phyloP scores from a whole-genome alignment of 2,329 filamentous ascomycete species.

The Botrytis galanthina region DNA sequence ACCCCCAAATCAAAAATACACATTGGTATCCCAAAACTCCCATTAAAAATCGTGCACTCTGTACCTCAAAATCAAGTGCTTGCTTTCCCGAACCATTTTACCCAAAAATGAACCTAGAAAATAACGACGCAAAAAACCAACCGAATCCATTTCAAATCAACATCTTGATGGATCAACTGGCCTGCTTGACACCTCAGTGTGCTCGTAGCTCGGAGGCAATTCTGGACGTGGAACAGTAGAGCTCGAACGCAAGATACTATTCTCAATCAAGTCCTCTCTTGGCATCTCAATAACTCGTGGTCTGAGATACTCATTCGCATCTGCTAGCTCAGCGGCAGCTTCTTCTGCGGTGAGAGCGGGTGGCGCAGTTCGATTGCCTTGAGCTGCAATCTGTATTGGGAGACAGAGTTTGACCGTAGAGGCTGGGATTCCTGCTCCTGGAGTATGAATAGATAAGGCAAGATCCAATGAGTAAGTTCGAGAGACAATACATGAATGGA shows the following conservation, averaged over 20 bases:
- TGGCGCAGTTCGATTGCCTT: slow-evolving; percentile 26
- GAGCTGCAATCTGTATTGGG: slow-evolving; percentile 36
- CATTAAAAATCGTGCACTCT: too few relatives aligned
- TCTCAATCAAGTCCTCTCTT: slow-evolving; percentile 29
- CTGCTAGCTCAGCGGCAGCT: slow-evolving; percentile 33
- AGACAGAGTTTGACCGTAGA: slow-evolving; percentile 37
- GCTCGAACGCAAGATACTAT: slow-evolving; percentile 29
- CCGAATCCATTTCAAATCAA: slow-evolving; percentile 8
- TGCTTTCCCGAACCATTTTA: not conserved
- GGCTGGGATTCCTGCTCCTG: slow-evolving; percentile 43
- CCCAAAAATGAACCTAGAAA: not conserved
- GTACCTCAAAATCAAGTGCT: not conserved
- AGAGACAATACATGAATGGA: slow-evolving; percentile 67
- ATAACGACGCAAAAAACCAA: not conserved
- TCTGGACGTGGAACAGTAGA: slow-evolving; percentile 21
- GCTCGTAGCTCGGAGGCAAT: slow-evolving; percentile 36
- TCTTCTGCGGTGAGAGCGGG: slow-evolving; percentile 26
- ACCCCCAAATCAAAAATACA: not conserved
- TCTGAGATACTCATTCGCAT: slow-evolving; percentile 33
- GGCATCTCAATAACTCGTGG: slow-evolving; percentile 36
- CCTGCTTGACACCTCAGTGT: slow-evolving; percentile 22
- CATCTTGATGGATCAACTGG: slow-evolving; percentile 25
- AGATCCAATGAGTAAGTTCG: slow-evolving; percentile 62
- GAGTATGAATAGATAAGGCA: slow-evolving; percentile 53
- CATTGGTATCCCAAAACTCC: slow-evolving; percentile 3